Evolutionary conservation across 352 stramenopile genomes (phyloP), one percentile per base, ranked within the genome.

Genomic region (Hyphochytrium catenoides): DNA sequence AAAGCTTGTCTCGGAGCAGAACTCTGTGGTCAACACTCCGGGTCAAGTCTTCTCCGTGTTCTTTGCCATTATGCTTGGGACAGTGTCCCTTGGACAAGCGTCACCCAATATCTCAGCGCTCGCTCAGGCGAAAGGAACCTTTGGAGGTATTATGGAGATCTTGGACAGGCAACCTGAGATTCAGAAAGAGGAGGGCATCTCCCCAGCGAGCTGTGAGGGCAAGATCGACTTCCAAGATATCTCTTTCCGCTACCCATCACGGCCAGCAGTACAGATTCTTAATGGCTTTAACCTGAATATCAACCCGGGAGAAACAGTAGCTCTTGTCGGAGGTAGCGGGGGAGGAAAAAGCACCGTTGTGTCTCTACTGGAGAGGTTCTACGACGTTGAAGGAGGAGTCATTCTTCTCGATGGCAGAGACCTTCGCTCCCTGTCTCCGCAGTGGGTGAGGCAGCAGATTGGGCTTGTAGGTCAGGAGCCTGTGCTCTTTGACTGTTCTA

Each of bases 401-500:
- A 60, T 74, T 14, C 27, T 44, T 30, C 41, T 74, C 14, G 57
- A 70, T 14, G 54, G 54, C 20, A 33, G 51, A 1, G 59, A 86
- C 36, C 19, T 92, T 0, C 58, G 57, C 8, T 33, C 50, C 8
- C 34, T 89, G 25, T 71, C 86, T 37, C 25, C 59, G 11, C 39
- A 57, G 18, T 75, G 61, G 61, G 39, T 74, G n/a, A 56, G 65
- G 1, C 36, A 53, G 6, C 56, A 64, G 21, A 70, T 96, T 40
- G 72, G 69, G 9, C 52, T 90, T 31, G 81, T 95, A 7, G 50
- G 53, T 2, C 85, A 95, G 42, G 79, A 95, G 52, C 82, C 82
- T 3, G 56, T 58, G n/a, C 52, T 96, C 8, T 95, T 96, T 37
- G 54, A 65, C 15, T 59, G 48, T 36, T 63, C 52, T 9, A 69